Conservation (phyloP, 2,329 filamentous ascomycete species). For the Fusarium sarcochroum region DNA sequence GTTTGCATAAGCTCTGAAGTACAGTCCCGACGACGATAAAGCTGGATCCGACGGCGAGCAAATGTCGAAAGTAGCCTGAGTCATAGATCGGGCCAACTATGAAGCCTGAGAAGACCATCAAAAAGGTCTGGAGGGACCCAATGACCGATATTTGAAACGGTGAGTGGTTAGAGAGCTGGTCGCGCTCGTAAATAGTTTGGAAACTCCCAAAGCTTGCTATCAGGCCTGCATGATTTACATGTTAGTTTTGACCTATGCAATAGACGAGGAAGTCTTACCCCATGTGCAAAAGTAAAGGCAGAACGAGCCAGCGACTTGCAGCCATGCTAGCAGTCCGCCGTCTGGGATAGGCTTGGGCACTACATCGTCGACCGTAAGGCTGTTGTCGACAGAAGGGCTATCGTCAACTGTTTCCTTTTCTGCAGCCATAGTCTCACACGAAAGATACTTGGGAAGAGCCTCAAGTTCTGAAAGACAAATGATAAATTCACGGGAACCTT, state of each 20-base stretch:
- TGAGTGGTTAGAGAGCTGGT: background rate
- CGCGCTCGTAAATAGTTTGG: constrained; percentile 46
- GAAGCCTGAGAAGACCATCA: constrained; percentile 47
- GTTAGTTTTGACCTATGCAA: no score
- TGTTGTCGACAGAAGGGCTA: background rate
- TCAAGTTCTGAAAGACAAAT: background rate
- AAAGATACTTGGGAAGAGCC: background rate
- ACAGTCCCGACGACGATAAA: constrained; percentile 39
- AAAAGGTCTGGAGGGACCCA: constrained; percentile 38
- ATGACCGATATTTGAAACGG: constrained; percentile 45
- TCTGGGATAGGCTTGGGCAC: constrained; percentile 9
- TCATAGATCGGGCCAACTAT: constrained; percentile 42
- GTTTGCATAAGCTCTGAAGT: constrained; percentile 35
- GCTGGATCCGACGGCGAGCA: constrained; percentile 28
- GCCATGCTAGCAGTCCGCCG: constrained; percentile 40
- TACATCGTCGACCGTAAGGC: background rate
- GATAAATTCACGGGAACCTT: background rate
- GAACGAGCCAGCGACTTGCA: constrained; percentile 42
- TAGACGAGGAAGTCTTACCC: constrained; percentile 22
- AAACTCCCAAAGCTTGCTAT: constrained; percentile 45
- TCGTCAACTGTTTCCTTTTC: background rate
- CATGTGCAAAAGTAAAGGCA: constrained; percentile 46
- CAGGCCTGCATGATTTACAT: constrained; percentile 16
- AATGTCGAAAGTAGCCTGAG: constrained; percentile 37
- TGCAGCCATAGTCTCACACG: background rate